Conservation (phyloP, 2,329 filamentous ascomycete species). For the Dothiorella sarmentorum region DNA sequence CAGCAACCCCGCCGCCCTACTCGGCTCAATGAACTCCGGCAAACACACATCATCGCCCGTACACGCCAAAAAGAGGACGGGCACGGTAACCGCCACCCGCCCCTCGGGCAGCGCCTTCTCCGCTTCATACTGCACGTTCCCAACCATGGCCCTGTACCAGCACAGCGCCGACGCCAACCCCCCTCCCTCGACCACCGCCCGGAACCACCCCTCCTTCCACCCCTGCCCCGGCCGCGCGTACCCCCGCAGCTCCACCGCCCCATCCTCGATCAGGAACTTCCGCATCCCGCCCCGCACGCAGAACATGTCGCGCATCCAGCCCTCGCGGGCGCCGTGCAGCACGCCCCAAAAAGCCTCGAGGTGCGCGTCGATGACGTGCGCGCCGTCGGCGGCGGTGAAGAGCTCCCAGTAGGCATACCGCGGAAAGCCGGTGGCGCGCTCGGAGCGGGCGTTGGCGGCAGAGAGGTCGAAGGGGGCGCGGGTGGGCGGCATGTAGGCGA, state of each 20-base stretch:
- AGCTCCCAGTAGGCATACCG: slow-evolving; percentile 47
- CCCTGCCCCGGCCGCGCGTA: slow-evolving; percentile 32
- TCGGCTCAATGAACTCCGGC: slow-evolving; percentile 29
- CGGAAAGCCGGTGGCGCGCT: slow-evolving; percentile 37
- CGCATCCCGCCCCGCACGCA: slow-evolving; percentile 37
- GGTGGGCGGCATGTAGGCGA: slow-evolving; percentile 40
- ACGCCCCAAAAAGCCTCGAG: slow-evolving; percentile 38
- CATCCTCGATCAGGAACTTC: slow-evolving; percentile 23
- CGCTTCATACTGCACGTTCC: slow-evolving; percentile 27
- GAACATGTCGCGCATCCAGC: slow-evolving; percentile 37
- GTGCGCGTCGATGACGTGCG: slow-evolving; percentile 38
- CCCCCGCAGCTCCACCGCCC: slow-evolving; percentile 24
- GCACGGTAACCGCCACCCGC: slow-evolving; percentile 32
- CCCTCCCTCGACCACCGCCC: slow-evolving; percentile 32
- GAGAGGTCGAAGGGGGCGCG: slow-evolving; percentile 38
- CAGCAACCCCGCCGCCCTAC: slow-evolving; percentile 28
- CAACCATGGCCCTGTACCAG: slow-evolving; percentile 35
- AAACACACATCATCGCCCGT: slow-evolving; percentile 35
- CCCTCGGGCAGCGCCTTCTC: slow-evolving; percentile 27
- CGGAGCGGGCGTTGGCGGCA: slow-evolving; percentile 29
- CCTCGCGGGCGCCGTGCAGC: slow-evolving; percentile 31
- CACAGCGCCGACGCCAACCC: slow-evolving; percentile 34
- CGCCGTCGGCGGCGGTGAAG: slow-evolving; percentile 41
- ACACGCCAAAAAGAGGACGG: slow-evolving; percentile 35
- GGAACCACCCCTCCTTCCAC: slow-evolving; percentile 35